These are phyloP conservation scores for Populus alba DNA, from an alignment of 345 rosid genomes.

Conservation along the genomic window DNA sequence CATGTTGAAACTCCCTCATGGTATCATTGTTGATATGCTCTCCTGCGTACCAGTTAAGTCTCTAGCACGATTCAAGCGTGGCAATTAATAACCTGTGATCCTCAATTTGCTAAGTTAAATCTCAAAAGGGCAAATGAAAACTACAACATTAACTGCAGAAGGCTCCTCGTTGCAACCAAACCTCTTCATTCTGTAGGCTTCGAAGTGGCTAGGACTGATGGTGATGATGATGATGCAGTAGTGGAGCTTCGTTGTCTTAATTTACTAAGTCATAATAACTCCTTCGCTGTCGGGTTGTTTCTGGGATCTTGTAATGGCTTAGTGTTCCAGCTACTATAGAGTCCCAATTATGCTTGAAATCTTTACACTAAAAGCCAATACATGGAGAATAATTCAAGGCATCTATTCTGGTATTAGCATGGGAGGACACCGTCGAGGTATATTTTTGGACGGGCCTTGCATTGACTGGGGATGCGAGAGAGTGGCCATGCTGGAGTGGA, in stretches of 20 bases:
- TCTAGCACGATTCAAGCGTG: neutral
- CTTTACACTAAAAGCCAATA: slow-evolving; percentile 22
- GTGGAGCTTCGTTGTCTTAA: neutral
- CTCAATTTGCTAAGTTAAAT: slow-evolving; percentile 8
- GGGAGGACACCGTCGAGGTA: slow-evolving; percentile 5
- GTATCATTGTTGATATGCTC: neutral
- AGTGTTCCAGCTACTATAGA: slow-evolving; percentile 30
- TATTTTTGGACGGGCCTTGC: slow-evolving; percentile 29
- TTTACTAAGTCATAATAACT: neutral
- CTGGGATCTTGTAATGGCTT: slow-evolving; percentile 44
- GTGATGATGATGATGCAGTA: neutral
- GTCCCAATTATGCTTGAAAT: slow-evolving; percentile 16
- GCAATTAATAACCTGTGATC: neutral
- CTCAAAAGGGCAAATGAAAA: slow-evolving; percentile 15
- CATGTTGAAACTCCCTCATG: neutral
- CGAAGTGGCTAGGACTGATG: neutral
- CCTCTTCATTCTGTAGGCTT: slow-evolving; percentile 30
- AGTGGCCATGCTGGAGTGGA: neutral
- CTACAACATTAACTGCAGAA: slow-evolving; percentile 9
- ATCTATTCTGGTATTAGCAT: slow-evolving; percentile 1
- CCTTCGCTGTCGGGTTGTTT: slow-evolving; percentile 6
- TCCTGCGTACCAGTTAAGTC: neutral
- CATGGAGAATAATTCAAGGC: slow-evolving; percentile 20
- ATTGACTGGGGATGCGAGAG: slow-evolving; percentile 18
- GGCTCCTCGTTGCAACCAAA: slow-evolving; percentile 23